Percentiles rank a stretch among this genome's conserved stretches.
Conservation (phyloP, 1,284 basidiomycete species). For the Heterobasidion parviporum region DNA sequence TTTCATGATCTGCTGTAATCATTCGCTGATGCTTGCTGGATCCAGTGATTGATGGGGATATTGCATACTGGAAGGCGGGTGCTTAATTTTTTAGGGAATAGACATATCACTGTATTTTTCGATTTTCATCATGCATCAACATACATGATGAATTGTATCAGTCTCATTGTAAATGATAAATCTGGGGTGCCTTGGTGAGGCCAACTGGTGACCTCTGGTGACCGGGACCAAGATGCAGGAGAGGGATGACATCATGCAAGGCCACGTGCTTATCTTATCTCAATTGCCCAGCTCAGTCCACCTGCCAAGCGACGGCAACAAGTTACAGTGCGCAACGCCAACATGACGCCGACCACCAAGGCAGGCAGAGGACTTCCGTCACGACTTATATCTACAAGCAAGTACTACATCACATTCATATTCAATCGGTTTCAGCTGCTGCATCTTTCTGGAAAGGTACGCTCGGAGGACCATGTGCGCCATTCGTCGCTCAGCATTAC, state of each 20-base stretch:
- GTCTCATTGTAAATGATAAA: neutral
- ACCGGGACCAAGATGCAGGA: too few relatives aligned
- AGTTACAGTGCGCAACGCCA: neutral
- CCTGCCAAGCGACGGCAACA: neutral
- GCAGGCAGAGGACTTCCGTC: neutral
- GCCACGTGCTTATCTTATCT: neutral
- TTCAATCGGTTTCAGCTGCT: neutral
- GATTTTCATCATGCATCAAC: neutral
- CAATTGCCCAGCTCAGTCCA: neutral
- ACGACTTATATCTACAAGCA: neutral
- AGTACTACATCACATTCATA: neutral
- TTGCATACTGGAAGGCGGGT: slow-evolving; percentile 4
- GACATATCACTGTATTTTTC: neutral
- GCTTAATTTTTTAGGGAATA: neutral
- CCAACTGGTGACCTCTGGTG: too few relatives aligned
- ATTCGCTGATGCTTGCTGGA: neutral
- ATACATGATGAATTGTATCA: neutral
- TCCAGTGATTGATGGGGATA: neutral
- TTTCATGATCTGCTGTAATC: neutral
- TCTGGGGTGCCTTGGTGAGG: neutral
- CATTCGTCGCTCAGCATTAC: neutral
- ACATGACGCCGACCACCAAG: neutral
- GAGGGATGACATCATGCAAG: too few relatives aligned
- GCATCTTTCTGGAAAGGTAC: neutral
- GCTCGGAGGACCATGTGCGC: neutral